These are phyloP conservation scores for Boletus reticuloceps DNA, from an alignment of 768 basidiomycete species.

Conservation along the genomic window DNA sequence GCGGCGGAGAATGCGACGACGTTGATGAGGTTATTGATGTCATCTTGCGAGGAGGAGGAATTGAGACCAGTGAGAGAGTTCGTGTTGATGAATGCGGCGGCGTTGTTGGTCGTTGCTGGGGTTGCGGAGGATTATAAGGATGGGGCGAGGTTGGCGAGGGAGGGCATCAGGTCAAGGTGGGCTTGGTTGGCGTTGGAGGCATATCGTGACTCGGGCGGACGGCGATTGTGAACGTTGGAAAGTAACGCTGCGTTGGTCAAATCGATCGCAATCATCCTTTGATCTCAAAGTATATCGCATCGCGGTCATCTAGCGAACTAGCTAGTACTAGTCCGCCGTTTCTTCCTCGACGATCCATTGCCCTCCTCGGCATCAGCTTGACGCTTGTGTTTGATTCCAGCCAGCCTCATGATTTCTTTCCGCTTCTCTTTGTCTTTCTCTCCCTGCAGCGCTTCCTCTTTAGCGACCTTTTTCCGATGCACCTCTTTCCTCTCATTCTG, in stretches of 20 bases:
- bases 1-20: slow-evolving; percentile 80
- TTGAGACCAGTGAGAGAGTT: slow-evolving; percentile 72
- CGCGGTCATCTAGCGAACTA: background rate
- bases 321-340: slow-evolving; percentile 42
- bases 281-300: too few species aligned
- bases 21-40: slow-evolving; percentile 58
- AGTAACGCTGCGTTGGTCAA: too few species aligned
- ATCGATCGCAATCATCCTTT: too few species aligned
- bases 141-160: slow-evolving; percentile 65
- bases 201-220: slow-evolving; percentile 20
- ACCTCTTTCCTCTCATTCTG: slow-evolving; percentile 74
- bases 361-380: slow-evolving; percentile 62
- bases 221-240: too few species aligned
- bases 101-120: slow-evolving; percentile 83
- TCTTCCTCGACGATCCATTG: slow-evolving; percentile 39
- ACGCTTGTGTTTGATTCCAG: slow-evolving; percentile 71
- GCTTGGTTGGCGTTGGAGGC: slow-evolving; percentile 56
- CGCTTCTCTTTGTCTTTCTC: slow-evolving; percentile 76
- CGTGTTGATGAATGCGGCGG: slow-evolving; percentile 88
- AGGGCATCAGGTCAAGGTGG: slow-evolving; percentile 55
- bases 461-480: slow-evolving; percentile 70
- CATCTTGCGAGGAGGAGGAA: slow-evolving; percentile 46
- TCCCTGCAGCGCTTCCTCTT: slow-evolving; percentile 55
- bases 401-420: slow-evolving; percentile 71
- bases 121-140: slow-evolving; percentile 65